These are phyloP conservation scores for Saturnispora quitensis DNA, from an alignment of 805 yeast species.

Conservation along the genomic window DNA sequence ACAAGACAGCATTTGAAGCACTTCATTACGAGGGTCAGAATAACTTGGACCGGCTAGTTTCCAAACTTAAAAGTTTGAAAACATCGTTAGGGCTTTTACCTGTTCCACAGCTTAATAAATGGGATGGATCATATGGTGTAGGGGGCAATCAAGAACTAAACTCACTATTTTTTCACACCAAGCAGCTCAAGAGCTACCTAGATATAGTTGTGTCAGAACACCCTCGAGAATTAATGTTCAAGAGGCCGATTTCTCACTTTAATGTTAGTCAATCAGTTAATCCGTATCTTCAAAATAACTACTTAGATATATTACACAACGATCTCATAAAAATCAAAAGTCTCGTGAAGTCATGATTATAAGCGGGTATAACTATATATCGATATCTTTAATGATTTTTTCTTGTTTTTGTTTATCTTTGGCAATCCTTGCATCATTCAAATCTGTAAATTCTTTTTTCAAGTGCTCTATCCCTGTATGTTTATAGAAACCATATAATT, in stretches of 20 bases:
- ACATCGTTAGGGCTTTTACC: slow-evolving; percentile 21
- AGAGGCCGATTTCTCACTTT: slow-evolving; percentile 18
- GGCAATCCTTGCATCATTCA: slow-evolving; percentile 19
- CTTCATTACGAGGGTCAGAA: slow-evolving; percentile 10
- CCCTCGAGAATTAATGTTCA: slow-evolving; percentile 27
- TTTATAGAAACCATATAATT: slow-evolving; percentile 17
- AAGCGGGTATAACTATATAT: slow-evolving; percentile 3
- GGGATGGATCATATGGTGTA: slow-evolving; percentile 9
- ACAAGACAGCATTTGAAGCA: slow-evolving; percentile 5
- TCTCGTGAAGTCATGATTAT: neutral
- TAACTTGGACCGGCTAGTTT: slow-evolving; percentile 13
- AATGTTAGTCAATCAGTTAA: slow-evolving; percentile 4
- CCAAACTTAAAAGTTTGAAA: slow-evolving; percentile 25
- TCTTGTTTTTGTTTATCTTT: slow-evolving; percentile 13
- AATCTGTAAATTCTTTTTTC: slow-evolving; percentile 16
- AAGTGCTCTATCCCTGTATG: slow-evolving; percentile 20
- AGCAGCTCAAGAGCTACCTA: slow-evolving; percentile 24
- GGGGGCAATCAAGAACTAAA: slow-evolving; percentile 25
- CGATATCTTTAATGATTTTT: slow-evolving; percentile 2
- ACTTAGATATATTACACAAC: slow-evolving; percentile 22
- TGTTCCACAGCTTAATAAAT: slow-evolving; percentile 20
- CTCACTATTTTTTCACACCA: slow-evolving; percentile 27
- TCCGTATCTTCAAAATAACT: slow-evolving; percentile 14
- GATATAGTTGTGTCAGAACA: slow-evolving; percentile 27
- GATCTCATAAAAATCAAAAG: slow-evolving; percentile 16